A percentile compares a stretch with the other conserved stretches of the same genome.
Conservation (phyloP, 805 yeast species). For the Helenozyma baotianmanensis region DNA sequence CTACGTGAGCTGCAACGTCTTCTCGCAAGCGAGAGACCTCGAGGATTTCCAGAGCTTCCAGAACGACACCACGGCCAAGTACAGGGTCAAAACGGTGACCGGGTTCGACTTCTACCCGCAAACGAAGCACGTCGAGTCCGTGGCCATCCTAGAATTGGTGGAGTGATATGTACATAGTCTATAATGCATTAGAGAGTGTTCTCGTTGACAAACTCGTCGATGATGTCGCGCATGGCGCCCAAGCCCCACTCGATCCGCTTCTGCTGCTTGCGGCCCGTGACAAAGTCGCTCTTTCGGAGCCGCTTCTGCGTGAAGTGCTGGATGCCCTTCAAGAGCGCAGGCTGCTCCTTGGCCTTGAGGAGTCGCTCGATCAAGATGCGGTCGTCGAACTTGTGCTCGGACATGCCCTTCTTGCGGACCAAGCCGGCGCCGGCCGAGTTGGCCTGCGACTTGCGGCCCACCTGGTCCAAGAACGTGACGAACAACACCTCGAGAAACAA, state of each 20-base stretch:
- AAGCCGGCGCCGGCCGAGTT: conserved; percentile 43
- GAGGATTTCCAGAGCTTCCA: conserved; percentile 24
- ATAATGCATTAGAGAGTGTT: not conserved
- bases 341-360: conserved; percentile 54
- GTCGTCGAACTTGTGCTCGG: conserved; percentile 43
- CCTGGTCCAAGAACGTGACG: conserved; percentile 58
- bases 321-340: conserved; percentile 59
- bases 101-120: conserved; percentile 53
- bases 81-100: conserved; percentile 18
- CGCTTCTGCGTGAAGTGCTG: conserved; percentile 53
- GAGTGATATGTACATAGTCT: too few species aligned
- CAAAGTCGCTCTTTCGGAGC: conserved; percentile 42
- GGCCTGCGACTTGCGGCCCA: conserved; percentile 60
- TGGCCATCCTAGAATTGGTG: conserved; percentile 38
- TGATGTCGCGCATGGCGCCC: conserved; percentile 48
- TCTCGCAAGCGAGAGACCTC: conserved; percentile 43
- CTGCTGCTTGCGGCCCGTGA: conserved; percentile 51
- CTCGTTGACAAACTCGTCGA: conserved; percentile 37
- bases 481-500: conserved; percentile 72
- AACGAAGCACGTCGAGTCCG: conserved; percentile 55
- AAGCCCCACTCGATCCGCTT: conserved; percentile 66
- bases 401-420: conserved; percentile 21
- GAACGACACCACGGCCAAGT: conserved; percentile 7
- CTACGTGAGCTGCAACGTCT: conserved; percentile 43
- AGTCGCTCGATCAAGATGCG: conserved; percentile 44